Percentiles rank a stretch among this genome's conserved stretches.
These are phyloP conservation scores for Periglandula ipomoeae DNA, from an alignment of 2,329 filamentous ascomycete genomes.

Conservation along the genomic window DNA sequence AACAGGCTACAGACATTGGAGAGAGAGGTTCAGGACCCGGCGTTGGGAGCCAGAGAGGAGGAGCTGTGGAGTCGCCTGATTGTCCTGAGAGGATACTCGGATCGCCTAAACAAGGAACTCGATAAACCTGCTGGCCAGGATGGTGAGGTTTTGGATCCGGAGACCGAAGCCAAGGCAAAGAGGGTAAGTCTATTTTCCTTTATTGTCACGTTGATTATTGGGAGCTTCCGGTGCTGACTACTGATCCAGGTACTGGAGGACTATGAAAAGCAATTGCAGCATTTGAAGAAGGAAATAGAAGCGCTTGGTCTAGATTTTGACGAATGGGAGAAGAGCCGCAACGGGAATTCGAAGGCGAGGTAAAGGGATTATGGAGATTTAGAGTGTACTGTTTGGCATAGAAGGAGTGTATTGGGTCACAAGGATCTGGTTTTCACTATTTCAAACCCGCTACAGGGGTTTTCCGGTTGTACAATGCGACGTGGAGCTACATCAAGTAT, in stretches of 20 bases:
- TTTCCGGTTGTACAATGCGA: neutral
- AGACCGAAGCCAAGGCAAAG: constrained; percentile 62
- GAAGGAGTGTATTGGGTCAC: neutral
- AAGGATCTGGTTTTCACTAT: neutral
- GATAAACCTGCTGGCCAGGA: constrained; percentile 54
- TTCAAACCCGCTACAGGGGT: neutral
- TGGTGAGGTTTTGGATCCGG: constrained; percentile 53
- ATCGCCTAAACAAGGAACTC: constrained; percentile 63
- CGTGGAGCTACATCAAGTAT: neutral
- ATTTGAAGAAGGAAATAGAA: constrained; percentile 65
- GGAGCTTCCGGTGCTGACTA: neutral
- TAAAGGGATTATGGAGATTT: constrained; percentile 9
- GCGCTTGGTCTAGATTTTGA: constrained; percentile 49
- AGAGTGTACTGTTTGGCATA: neutral
- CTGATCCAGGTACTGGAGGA: constrained; percentile 61
- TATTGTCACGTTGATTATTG: neutral
- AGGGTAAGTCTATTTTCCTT: constrained; percentile 44
- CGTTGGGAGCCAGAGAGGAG: constrained; percentile 65
- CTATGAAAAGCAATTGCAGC: constrained; percentile 70
- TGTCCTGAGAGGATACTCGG: constrained; percentile 62
- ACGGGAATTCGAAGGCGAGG: constrained; percentile 26
- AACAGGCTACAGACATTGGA: constrained; percentile 62
- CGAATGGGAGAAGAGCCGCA: constrained; percentile 44
- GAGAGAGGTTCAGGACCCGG: constrained; percentile 62
- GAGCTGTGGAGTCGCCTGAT: constrained; percentile 81